Conservation (phyloP, 352 stramenopile species). For the Thalassiosira ordinaria region DNA sequence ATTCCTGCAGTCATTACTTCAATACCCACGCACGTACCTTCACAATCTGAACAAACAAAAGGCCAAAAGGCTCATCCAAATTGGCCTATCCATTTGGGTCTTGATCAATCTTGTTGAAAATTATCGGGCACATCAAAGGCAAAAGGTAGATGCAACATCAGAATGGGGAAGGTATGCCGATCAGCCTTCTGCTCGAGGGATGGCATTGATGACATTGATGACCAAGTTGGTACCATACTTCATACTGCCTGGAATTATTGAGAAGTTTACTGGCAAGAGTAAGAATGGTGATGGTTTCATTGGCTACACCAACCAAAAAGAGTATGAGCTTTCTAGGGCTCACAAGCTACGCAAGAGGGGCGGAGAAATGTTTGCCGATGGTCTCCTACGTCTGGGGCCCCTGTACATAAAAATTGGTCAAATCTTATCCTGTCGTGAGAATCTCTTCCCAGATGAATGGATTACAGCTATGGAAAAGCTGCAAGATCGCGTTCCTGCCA, state of each 20-base stretch:
- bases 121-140: conserved; percentile 41
- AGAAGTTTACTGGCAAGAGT: conserved; percentile 40
- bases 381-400: conserved; percentile 75
- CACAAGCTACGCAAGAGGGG: conserved; percentile 37
- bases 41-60: conserved; percentile 22
- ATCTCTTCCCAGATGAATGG: conserved; percentile 79
- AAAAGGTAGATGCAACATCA: conserved; percentile 73
- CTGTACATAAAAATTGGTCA: conserved; percentile 87
- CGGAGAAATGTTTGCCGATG: conserved; percentile 66
- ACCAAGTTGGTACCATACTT: conserved; percentile 51
- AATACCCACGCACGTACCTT: neutral
- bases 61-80: neutral
- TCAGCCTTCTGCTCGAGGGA: conserved; percentile 62
- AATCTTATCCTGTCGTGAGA: conserved; percentile 81
- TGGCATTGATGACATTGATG: conserved; percentile 64
- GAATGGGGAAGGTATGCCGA: conserved; percentile 83
- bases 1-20: conserved; percentile 14
- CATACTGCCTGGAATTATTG: conserved; percentile 32
- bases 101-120: conserved; percentile 33
- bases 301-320: conserved; percentile 19
- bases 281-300: conserved; percentile 12
- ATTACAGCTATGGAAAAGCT: conserved; percentile 74
- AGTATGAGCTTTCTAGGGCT: conserved; percentile 36
- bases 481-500: conserved; percentile 82
- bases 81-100: conserved; percentile 16